Evolutionary conservation across 129 eudicot species (phyloP), one percentile per base, ranked within the genome.

Genomic region (Ambrosia artemisiifolia): DNA sequence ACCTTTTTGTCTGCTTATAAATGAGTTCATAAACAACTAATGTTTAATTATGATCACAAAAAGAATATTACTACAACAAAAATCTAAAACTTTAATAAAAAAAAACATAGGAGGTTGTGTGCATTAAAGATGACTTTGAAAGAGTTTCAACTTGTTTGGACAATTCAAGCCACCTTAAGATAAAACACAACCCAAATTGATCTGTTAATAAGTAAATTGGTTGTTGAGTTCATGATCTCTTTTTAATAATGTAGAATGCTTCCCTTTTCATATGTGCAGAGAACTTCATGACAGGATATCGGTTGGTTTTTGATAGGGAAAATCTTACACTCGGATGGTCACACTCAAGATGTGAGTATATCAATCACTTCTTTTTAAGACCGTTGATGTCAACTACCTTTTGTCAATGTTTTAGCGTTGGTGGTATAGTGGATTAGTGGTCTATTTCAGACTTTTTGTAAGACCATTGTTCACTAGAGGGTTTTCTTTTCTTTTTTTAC

Each of bases 211-310:
- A 40, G 36, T 36, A 38, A 70, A 18, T 38, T 43, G 65, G 24
- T 36, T 20, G 38, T 57, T 38, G 19, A 33, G 50, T 35, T 47
- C 54, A 71, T 64, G 60, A 3, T 65, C 8, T 18, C 53, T 30
- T 65, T 63, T 63, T 63, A n/a, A 38, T 19, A 63, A 48, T 48
- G 63, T 14, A 34, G 19, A 18, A 46, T 42, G 51, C 54, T 60
- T 36, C 65, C 30, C 9, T 24, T 63, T 63, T 30, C 14, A 48
- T 64, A 3, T 72, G 35, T 81, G 84, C 96, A 95, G 99, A 95
- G 85, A 91, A 95, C 88, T 95, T 80, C 87, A 95, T 95, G 97
- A 83, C 86, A 8, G 96, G 99, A 73, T 95, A 95, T 77, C 88
- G 87, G 65, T 81, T 91, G 85, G 99, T 86, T 24, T 95, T 95